These are phyloP conservation scores for Thecamonas trahens DNA, from an alignment of 78 protist species.

Conservation along the genomic window DNA sequence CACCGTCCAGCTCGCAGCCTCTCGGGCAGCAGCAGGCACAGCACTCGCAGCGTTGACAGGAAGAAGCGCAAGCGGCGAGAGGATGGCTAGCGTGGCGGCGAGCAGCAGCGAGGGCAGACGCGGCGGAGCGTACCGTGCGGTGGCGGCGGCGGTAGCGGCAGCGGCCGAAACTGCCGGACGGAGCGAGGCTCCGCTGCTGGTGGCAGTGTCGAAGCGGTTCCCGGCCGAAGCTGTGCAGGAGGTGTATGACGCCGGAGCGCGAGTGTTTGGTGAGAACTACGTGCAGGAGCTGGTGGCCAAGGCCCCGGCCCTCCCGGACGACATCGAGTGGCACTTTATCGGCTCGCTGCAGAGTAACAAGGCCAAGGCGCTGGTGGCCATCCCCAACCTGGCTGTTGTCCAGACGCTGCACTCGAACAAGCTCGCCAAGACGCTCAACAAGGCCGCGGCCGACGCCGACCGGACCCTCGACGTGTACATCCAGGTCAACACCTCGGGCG, in stretches of 20 bases:
- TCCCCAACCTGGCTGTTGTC: neutral
- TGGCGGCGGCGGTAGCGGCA: too few species aligned
- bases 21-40: too few species aligned
- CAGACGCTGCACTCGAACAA: slow-evolving; percentile 38
- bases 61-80: too few species aligned
- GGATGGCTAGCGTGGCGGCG: too few species aligned
- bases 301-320: slow-evolving; percentile 38
- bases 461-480: neutral
- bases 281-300: slow-evolving; percentile 45
- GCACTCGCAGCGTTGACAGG: too few species aligned
- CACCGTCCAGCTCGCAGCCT: too few species aligned
- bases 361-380: neutral
- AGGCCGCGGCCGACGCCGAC: neutral
- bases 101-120: too few species aligned
- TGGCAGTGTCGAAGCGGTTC: slow-evolving; percentile 63
- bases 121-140: too few species aligned
- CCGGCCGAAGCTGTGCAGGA: slow-evolving; percentile 19
- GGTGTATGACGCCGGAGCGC: slow-evolving; percentile 30
- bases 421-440: slow-evolving; percentile 29
- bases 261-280: slow-evolving; percentile 70
- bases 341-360: slow-evolving; percentile 63
- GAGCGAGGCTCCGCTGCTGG: slow-evolving; percentile 19
- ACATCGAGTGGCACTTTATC: slow-evolving; percentile 53
- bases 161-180: too few species aligned
- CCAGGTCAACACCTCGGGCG: slow-evolving; percentile 46